Evolutionary conservation across 1,284 basidiomycete species (phyloP).

Genomic region (Sparassis latifolia): DNA sequence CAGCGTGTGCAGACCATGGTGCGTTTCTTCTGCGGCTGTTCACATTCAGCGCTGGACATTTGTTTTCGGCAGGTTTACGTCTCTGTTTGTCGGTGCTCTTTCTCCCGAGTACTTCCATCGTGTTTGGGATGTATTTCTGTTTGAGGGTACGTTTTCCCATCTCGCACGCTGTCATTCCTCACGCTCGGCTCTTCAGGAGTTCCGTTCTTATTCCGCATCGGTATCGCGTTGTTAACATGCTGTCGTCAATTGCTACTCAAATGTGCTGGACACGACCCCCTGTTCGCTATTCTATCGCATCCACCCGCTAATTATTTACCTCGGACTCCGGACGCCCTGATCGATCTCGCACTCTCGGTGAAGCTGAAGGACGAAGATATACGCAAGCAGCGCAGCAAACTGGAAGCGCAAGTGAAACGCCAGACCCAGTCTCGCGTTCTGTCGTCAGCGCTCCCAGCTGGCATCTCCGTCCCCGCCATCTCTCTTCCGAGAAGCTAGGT

Average conservation of each 20-base stretch:
- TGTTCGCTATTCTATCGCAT: conserved; percentile 43
- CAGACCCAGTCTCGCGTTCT: conserved; percentile 39
- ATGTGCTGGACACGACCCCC: conserved; percentile 39
- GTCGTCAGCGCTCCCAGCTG: conserved; percentile 4
- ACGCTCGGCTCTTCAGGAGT: conserved; percentile 45
- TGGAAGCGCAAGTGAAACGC: conserved; percentile 59
- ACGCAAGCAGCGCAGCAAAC: conserved; percentile 66
- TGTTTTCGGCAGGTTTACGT: conserved; percentile 50
- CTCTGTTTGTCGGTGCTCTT: conserved; percentile 73
- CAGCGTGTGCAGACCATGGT: conserved; percentile 61
- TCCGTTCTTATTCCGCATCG: conserved; percentile 75
- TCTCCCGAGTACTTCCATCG: conserved; percentile 73
- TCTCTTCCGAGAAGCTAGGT: conserved; percentile 16
- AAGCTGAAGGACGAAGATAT: conserved; percentile 83
- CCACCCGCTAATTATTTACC: conserved; percentile 52
- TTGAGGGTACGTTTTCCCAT: conserved; percentile 53
- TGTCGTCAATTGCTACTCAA: conserved; percentile 57
- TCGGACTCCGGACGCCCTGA: conserved; percentile 52
- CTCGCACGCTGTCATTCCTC: neutral
- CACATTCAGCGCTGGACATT: neutral
- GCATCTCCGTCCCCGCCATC: conserved; percentile 12
- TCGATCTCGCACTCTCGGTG: conserved; percentile 54
- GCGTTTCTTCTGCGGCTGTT: conserved; percentile 11
- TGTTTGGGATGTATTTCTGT: conserved; percentile 85
- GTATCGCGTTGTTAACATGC: conserved; percentile 66